A percentile compares a stretch with the other conserved stretches of the same genome.
Conservation (phyloP, 1,284 basidiomycete genomes). For the Omphalotus olearius region DNA sequence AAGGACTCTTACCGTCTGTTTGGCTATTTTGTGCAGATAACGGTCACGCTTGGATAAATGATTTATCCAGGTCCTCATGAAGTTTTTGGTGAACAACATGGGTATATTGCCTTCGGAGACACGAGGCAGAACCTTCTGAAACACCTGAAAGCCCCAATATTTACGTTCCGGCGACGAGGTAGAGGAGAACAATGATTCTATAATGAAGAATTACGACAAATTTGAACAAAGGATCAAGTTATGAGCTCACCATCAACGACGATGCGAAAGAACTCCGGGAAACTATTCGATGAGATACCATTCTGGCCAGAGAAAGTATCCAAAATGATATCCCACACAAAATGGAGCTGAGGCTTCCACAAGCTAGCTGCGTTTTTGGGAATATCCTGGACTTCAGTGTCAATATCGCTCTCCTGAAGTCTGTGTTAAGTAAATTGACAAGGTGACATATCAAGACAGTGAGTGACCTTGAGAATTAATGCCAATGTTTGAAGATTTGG, state of each 20-base stretch:
- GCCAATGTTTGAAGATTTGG: conserved; percentile 76
- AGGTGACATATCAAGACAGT: neutral
- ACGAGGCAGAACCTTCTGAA: conserved; percentile 76
- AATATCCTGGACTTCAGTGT: conserved; percentile 55
- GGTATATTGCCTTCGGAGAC: conserved; percentile 68
- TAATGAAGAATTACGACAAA: conserved; percentile 11
- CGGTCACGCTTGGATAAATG: conserved; percentile 87
- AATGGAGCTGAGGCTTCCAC: conserved; percentile 92
- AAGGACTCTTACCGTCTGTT: conserved; percentile 60
- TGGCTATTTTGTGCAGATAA: conserved; percentile 85
- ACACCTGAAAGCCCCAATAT: conserved; percentile 94
- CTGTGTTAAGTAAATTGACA: neutral
- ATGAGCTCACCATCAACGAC: conserved; percentile 78
- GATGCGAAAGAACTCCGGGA: conserved; percentile 87
- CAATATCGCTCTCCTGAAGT: conserved; percentile 21
- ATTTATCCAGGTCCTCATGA: conserved; percentile 97
- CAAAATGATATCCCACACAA: conserved; percentile 86
- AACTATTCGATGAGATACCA: conserved; percentile 50
- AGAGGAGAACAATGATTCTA: conserved; percentile 85
- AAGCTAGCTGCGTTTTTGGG: conserved; percentile 52
- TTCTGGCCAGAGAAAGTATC: conserved; percentile 57
- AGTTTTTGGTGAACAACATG: conserved; percentile 91
- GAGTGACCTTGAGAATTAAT: conserved; percentile 73
- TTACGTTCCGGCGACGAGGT: conserved; percentile 87
- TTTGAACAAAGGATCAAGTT: neutral